Percentiles rank a stretch among this genome's conserved stretches.
These are phyloP conservation scores for Geotrichum australiense DNA, from an alignment of 1,139 yeast species.

Conservation along the genomic window DNA sequence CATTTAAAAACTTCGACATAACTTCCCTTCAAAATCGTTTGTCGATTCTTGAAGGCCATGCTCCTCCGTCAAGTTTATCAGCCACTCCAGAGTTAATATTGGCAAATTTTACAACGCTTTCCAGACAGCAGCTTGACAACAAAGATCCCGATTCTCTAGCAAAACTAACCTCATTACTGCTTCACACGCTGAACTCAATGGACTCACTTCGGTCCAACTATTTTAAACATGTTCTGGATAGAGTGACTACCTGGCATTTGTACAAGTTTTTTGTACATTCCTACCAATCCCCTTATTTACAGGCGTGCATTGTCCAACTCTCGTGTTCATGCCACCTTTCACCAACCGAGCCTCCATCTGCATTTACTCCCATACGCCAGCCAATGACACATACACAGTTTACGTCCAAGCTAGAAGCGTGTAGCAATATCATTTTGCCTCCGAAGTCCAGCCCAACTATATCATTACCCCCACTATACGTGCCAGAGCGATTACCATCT, in stretches of 20 bases:
- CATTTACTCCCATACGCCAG: no score
- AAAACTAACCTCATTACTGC: not conserved
- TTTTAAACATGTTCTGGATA: no score
- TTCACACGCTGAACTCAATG: not conserved
- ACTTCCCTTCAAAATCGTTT: not conserved
- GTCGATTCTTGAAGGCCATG: constrained; percentile 1
- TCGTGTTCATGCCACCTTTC: not conserved
- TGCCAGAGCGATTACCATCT: not conserved
- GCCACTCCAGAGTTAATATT: not conserved
- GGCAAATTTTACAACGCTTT: not conserved
- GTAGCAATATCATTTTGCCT: not conserved
- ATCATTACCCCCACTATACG: not conserved
- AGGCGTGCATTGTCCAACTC: not conserved
- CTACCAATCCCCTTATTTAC: no score
- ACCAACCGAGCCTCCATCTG: no score
- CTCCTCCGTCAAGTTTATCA: not conserved
- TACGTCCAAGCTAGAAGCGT: no score
- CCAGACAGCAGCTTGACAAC: not conserved
- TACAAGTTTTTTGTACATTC: no score
- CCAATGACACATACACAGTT: no score
- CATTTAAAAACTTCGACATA: not conserved
- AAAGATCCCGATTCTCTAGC: constrained; percentile 1
- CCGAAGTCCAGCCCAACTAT: not conserved
- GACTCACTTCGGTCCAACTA: no score
- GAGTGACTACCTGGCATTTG: no score